These are phyloP conservation scores for Fusarium sp. DNA, from an alignment of 2,329 filamentous ascomycete genomes.

Conservation along the genomic window DNA sequence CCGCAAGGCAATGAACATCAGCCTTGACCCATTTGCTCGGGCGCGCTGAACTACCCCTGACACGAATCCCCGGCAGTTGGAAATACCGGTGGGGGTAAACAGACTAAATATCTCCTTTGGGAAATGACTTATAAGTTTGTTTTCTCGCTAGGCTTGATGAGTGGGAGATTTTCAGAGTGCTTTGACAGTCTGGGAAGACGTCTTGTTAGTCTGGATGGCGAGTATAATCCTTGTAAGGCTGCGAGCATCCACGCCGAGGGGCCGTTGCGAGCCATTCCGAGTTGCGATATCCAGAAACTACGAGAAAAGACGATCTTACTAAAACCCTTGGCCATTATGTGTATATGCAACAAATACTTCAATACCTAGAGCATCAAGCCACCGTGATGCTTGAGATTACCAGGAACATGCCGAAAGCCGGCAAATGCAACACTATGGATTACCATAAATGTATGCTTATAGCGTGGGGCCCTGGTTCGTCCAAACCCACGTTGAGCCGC, in stretches of 20 bases:
- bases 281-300: neutral
- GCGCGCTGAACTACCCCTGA: neutral
- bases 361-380: neutral
- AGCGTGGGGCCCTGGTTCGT: slow-evolving; percentile 20
- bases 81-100: neutral
- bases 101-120: neutral
- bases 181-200: neutral
- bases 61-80: neutral
- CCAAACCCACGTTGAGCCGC: slow-evolving; percentile 2
- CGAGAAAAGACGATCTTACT: too few relatives aligned
- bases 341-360: neutral
- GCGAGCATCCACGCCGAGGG: neutral
- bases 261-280: neutral
- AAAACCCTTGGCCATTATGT: accelerated
- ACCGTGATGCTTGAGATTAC: neutral
- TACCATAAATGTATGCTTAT: slow-evolving; percentile 31
- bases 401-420: neutral
- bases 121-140: neutral
- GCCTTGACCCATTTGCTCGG: neutral
- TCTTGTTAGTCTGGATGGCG: slow-evolving; percentile 33
- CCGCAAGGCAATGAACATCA: neutral
- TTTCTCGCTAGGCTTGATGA: neutral
- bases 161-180: slow-evolving; percentile 17
- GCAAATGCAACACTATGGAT: slow-evolving; percentile 9
- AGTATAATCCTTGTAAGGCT: slow-evolving; percentile 10